Conservation (phyloP, 768 basidiomycete species). For the Tulasnella sp. region DNA sequence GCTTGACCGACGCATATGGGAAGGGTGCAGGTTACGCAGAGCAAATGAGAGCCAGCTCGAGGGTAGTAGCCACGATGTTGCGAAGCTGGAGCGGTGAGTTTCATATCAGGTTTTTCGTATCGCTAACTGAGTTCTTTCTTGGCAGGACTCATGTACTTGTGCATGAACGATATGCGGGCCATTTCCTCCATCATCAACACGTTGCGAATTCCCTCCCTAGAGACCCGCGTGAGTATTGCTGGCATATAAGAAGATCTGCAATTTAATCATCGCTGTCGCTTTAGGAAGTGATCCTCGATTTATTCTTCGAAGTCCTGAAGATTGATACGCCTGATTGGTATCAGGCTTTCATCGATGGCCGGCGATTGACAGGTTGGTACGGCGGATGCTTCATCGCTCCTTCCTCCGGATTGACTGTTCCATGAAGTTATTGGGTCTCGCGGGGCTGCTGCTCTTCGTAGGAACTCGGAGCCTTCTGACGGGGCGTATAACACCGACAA, state of each 20-base stretch:
- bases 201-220: conserved; percentile 76
- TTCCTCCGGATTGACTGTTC: not conserved
- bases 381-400: not conserved
- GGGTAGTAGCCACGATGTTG: conserved; percentile 71
- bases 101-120: not conserved
- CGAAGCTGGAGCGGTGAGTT: conserved; percentile 85
- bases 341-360: conserved; percentile 80
- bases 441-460: not conserved
- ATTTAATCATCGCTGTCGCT: not conserved
- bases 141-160: conserved; percentile 80
- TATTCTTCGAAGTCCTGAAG: conserved; percentile 87
- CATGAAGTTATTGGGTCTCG: conserved; percentile 15
- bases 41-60: conserved; percentile 63
- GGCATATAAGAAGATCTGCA: not conserved
- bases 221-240: conserved; percentile 53
- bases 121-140: not conserved
- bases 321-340: conserved; percentile 92
- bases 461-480: conserved; percentile 1
- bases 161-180: conserved; percentile 77
- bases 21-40: conserved; percentile 70
- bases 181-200: conserved; percentile 77
- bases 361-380: conserved; percentile 57
- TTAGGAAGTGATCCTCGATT: conserved; percentile 85
- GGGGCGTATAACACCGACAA: conserved; percentile 21
- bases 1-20: conserved; percentile 87